Evolutionary conservation across 148 eudicot genomes (phyloP).

Genomic region (Vaccinium myrtillus): DNA sequence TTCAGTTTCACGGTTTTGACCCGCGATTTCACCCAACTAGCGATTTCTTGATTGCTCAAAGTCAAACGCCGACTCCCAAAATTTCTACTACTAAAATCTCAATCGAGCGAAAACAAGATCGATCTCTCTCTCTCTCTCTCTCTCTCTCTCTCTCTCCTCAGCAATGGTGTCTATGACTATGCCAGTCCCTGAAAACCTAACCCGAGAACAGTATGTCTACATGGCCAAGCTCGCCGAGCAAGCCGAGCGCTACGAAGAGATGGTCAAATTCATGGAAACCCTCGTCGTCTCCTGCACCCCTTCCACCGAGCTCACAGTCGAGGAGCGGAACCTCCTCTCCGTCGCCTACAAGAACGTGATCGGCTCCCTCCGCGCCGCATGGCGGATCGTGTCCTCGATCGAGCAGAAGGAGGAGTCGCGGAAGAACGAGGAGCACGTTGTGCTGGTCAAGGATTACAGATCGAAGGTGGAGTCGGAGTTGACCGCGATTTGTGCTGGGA

Average conservation of each 20-base stretch:
- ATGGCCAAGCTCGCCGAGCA: constrained; percentile 76
- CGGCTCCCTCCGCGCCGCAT: constrained; percentile 76
- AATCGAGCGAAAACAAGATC: background rate
- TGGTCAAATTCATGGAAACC: constrained; percentile 72
- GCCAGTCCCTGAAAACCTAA: constrained; percentile 36
- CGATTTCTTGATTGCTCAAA: background rate
- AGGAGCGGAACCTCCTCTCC: constrained; percentile 86
- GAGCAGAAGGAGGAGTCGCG: constrained; percentile 76
- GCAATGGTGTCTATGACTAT: constrained; percentile 30
- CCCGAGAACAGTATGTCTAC: constrained; percentile 64
- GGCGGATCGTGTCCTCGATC: constrained; percentile 69
- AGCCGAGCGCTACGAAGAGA: constrained; percentile 79
- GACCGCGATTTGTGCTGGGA: constrained; percentile 44
- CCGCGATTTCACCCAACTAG: too few species aligned
- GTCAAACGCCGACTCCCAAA: background rate
- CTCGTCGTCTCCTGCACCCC: constrained; percentile 33
- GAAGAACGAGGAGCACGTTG: constrained; percentile 67
- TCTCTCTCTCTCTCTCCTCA: background rate
- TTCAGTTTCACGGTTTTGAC: too few species aligned
- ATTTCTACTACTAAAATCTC: background rate
- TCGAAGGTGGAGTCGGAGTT: constrained; percentile 57
- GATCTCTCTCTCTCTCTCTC: background rate
- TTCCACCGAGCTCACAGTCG: constrained; percentile 55
- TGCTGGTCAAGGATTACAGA: constrained; percentile 54
- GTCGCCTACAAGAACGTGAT: constrained; percentile 93